Base-by-base conservation (phyloP, 768 basidiomycete species). In the Boletus tylopilopsis region DNA sequence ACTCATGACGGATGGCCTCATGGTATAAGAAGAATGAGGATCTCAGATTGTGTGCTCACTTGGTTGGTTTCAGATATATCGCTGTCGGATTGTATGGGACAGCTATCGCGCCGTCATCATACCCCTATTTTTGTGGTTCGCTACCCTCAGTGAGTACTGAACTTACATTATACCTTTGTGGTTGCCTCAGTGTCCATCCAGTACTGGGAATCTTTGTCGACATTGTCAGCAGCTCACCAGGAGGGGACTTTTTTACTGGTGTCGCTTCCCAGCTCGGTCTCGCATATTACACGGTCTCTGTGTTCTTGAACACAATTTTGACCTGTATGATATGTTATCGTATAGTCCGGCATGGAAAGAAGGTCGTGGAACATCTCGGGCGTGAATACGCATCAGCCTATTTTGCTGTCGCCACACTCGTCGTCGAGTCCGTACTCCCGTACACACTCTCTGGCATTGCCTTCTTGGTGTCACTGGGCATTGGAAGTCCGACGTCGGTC, bases 1-100 rank as follows among this genome's bases (percentile, higher is more conserved):
- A 3, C 63, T 73, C 34, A 54, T 73, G 51, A 64, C 65, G 4
- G 71, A 73, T 23, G 74, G 51, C 3, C 54, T 61, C 15, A 63
- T 63, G 60, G 60, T 61, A 42, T 19, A 38, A 25, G 32, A n/a
- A 21, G n/a, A 2, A 16, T 3, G 1, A 35, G 5, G 18, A 19
- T 18, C 8, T 42, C 9, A 11, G 13, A 15, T 25, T 8, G 13
- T 8, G 4, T 41, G n/a, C 22, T 61, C 24, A 63, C 13, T 30
- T 19, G 29, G 10, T 42, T 39, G 23, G 6, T 50, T 70, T 21
- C 41, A 76, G 74, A 62, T 76, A 16, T 64, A 72, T 47, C 74
- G 72, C 23, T 72, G 71, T 56, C 67, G 53, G 33, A 51, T 72
- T 22, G 49, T 75, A 30, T 75, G 69, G 68, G 34, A 60, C 25